A percentile compares a stretch with the other conserved stretches of the same genome.
Evolutionary conservation across 352 stramenopile genomes (phyloP).

Genomic region (Phytophthora pluvialis): DNA sequence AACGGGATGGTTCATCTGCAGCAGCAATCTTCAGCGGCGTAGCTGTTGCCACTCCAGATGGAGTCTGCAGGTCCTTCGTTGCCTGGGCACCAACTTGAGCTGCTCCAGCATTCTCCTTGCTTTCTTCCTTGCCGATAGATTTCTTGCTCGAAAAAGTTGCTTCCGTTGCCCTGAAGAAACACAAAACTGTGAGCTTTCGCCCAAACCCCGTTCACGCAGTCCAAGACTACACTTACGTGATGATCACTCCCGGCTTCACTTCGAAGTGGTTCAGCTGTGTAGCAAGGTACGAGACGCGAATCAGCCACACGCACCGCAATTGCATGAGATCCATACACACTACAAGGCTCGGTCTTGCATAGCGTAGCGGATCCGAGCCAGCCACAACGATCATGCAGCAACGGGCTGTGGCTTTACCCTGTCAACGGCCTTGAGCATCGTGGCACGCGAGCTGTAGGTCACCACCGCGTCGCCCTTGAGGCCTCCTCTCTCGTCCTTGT

Average conservation of each 20-base stretch:
- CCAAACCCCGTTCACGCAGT: neutral
- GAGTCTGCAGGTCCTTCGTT: neutral
- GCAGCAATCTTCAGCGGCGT: neutral
- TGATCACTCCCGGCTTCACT: constrained; percentile 84
- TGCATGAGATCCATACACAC: constrained; percentile 1
- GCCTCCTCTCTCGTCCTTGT: constrained; percentile 78
- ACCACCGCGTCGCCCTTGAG: constrained; percentile 89
- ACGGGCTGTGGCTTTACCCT: constrained; percentile 45
- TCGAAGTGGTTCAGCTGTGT: constrained; percentile 78
- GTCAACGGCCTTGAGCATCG: constrained; percentile 75
- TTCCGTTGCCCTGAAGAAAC: constrained; percentile 43
- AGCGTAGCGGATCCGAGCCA: neutral
- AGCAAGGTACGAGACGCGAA: constrained; percentile 37
- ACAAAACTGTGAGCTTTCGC: neutral
- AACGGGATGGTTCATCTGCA: constrained; percentile 5
- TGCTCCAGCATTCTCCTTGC: constrained; percentile 4
- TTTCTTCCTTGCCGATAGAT: constrained; percentile 5
- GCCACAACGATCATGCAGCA: constrained; percentile 6
- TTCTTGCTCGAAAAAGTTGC: constrained; percentile 58
- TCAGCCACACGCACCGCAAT: constrained; percentile 24
- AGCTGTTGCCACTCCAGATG: neutral
- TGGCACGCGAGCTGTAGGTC: constrained; percentile 75
- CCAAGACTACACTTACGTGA: constrained; percentile 57
- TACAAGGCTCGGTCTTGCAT: constrained; percentile 2
- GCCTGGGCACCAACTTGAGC: neutral